Conservation (phyloP, 169 alveolate genomes). For the Plasmodium malariae region DNA sequence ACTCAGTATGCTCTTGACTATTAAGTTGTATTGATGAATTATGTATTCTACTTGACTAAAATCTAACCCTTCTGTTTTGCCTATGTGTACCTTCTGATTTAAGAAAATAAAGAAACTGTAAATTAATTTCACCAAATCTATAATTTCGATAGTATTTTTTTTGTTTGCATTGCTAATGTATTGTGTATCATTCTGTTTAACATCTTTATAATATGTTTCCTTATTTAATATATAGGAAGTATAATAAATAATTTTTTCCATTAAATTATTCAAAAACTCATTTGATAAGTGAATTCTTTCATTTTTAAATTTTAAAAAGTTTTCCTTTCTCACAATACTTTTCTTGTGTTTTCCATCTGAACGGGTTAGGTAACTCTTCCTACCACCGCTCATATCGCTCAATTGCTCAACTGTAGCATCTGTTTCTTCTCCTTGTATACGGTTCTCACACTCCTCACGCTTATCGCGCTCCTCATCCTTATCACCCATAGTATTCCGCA, state of each 20-base stretch:
- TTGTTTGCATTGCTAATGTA: conserved; percentile 33
- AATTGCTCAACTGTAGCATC: background rate
- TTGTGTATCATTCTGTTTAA: background rate
- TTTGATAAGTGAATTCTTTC: conserved; percentile 48
- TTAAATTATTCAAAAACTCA: conserved; percentile 42
- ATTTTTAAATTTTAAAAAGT: conserved; percentile 21
- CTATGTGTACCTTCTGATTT: conserved; percentile 40
- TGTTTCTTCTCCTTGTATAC: background rate
- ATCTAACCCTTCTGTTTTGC: conserved; percentile 2
- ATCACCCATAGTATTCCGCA: background rate
- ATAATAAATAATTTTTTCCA: conserved; percentile 21
- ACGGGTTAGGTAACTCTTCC: background rate
- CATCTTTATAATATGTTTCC: conserved; percentile 8
- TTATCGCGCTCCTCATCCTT: background rate
- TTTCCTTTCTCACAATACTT: conserved; percentile 13
- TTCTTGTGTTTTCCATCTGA: background rate
- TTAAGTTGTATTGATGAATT: conserved; percentile 37
- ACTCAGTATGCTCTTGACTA: conserved; percentile 22
- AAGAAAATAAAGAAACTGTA: conserved; percentile 53
- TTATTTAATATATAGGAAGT: conserved; percentile 22
- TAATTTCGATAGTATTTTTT: conserved; percentile 38
- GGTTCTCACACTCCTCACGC: no score
- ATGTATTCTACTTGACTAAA: conserved; percentile 8
- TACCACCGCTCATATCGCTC: background rate
- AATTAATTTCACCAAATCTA: conserved; percentile 60